Conservation (phyloP, 148 eudicot species). For the Nepenthes gracilis region DNA sequence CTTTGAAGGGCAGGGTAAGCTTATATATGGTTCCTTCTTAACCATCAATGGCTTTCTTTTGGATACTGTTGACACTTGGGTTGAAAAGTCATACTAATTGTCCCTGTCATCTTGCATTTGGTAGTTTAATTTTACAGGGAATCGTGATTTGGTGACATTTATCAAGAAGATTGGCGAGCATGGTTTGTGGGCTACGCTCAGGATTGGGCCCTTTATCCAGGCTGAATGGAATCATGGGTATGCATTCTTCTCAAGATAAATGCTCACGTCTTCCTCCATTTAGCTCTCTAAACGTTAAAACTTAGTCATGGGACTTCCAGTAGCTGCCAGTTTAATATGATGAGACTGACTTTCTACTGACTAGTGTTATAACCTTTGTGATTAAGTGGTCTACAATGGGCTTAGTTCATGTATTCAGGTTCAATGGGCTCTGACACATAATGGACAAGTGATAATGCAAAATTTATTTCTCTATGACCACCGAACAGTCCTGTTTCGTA, state of each 20-base stretch:
- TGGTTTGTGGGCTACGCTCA: slow-evolving; percentile 55
- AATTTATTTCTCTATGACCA: too few species aligned
- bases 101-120: not conserved
- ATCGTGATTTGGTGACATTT: slow-evolving; percentile 54
- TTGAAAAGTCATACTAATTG: not conserved
- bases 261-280: not conserved
- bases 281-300: too few species aligned
- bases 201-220: slow-evolving; percentile 73
- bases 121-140: slow-evolving; percentile 64
- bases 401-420: too few species aligned
- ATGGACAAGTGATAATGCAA: too few species aligned
- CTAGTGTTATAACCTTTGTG: too few species aligned
- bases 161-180: slow-evolving; percentile 39
- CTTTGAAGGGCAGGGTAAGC: slow-evolving; percentile 29
- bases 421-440: too few species aligned
- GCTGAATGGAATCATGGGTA: slow-evolving; percentile 93
- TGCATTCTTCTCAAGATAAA: not conserved
- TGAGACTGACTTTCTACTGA: too few species aligned
- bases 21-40: not conserved
- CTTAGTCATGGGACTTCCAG: too few species aligned
- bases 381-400: too few species aligned
- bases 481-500: too few species aligned
- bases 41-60: not conserved
- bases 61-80: too few species aligned
- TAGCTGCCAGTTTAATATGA: too few species aligned